Evolutionary conservation across 495 filamentous ascomycete genomes (phyloP), one percentile per base, ranked within the genome.

Genomic region (Baudoinia panamericana): DNA sequence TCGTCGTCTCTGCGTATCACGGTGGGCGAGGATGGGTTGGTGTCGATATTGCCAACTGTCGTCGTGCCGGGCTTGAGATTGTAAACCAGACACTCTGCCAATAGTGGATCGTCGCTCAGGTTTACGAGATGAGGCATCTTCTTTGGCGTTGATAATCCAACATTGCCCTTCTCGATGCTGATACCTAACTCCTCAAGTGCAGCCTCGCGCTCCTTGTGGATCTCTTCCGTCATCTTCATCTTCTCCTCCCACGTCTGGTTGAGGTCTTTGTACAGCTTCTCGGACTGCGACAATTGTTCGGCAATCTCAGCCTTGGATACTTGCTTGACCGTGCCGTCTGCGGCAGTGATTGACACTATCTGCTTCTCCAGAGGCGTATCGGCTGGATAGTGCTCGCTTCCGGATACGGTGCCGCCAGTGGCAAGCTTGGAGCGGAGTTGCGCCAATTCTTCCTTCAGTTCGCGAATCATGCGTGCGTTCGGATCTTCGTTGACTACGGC

Each of bases 241-340:
- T 95, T 94, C 62, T 99, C 73, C 63, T 99, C 90, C 90, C 90
- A 99, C 0, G 90, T 96, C 65, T 96, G 87, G 52, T 99, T 99
- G 26, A 99, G 75, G 59, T 99, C 90, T 40, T 82, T 75, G 58
- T 95, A 82, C 5, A 99, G 69, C 63, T 99, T 99, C 63, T 99
- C 90, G 45, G 81, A 87, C 53, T 95, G 87, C 48, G 76, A 83
- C 17, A 99, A 71, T 60, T 96, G 90, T 57, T 99, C 90, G 11
- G 83, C 84, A 57, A 99, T 96, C 58, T 99, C 90, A 1, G 92
- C 90, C 56, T 96, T 99, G 46, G 87, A 94, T 45, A 99, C 92
- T 54, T 88, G 86, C 62, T 92, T 96, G 48, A 95, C 65, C 2
- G 70, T 73, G 16, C 90, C 90, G 59, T 95, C 90, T 0, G 82